These are phyloP conservation scores for Candida maltosa DNA, from an alignment of 805 yeast species.

Conservation along the genomic window DNA sequence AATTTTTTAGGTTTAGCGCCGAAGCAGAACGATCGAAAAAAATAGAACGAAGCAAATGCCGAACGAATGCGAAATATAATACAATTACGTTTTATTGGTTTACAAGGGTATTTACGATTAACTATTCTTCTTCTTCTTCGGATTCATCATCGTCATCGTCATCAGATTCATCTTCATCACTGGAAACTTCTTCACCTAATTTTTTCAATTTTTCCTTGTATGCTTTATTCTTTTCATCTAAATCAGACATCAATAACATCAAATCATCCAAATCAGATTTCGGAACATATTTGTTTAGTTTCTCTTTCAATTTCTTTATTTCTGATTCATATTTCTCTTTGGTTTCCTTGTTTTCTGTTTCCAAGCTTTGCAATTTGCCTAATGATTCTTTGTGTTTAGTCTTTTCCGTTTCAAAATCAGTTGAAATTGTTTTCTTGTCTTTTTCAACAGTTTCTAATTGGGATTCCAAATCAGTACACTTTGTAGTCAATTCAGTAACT, in stretches of 20 bases:
- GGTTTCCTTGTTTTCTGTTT: neutral
- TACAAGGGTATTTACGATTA: no score
- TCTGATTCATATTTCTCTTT: conserved; percentile 6
- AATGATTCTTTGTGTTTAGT: conserved; percentile 1
- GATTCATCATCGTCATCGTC: conserved; percentile 55
- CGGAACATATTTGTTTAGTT: conserved; percentile 30
- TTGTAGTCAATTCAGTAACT: neutral
- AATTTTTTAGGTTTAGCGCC: no score
- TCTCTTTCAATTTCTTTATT: conserved; percentile 8
- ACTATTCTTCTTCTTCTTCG: conserved; percentile 27
- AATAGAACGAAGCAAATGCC: conserved; percentile 1
- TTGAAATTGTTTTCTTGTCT: neutral
- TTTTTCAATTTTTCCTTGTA: conserved; percentile 52
- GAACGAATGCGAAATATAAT: neutral
- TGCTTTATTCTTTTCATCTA: conserved; percentile 63
- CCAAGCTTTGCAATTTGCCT: neutral
- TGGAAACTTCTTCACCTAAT: conserved; percentile 60
- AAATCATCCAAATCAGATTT: conserved; percentile 67
- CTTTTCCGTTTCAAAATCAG: conserved; percentile 1
- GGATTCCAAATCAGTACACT: neutral
- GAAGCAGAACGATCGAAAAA: no score
- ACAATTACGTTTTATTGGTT: neutral
- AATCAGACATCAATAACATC: conserved; percentile 70
- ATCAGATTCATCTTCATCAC: conserved; percentile 69
- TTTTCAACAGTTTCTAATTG: neutral